Conservation (phyloP, 164 flowering plant genomes). For the Vitis labrusca region DNA sequence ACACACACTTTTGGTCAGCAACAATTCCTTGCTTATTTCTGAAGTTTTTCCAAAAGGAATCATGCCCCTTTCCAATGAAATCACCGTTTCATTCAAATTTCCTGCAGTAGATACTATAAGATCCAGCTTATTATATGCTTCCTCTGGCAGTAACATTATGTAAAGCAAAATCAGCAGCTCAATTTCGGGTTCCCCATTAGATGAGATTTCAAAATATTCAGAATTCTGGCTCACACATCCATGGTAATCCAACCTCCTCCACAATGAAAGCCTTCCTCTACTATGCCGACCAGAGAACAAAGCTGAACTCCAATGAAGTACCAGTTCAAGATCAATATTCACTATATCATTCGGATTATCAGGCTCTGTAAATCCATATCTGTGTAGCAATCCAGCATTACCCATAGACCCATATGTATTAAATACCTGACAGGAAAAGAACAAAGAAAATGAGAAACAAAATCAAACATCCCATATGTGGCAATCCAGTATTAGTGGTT, state of each 20-base stretch:
- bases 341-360: conserved; percentile 76
- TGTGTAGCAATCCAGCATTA: conserved; percentile 94
- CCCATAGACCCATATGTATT: conserved; percentile 88
- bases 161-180: conserved; percentile 70
- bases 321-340: conserved; percentile 74
- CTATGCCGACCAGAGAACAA: conserved; percentile 53
- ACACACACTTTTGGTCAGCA: conserved; percentile 54
- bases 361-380: conserved; percentile 93
- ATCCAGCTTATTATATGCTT: conserved; percentile 48
- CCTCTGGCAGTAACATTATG: conserved; percentile 60
- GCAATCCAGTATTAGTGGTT: not conserved
- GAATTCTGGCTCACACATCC: conserved; percentile 61
- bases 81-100: conserved; percentile 17
- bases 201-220: conserved; percentile 89
- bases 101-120: conserved; percentile 27
- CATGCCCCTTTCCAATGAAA: conserved; percentile 21
- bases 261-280: conserved; percentile 66
- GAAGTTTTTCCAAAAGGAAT: conserved; percentile 14
- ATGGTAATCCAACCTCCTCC: conserved; percentile 68
- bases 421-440: conserved; percentile 56
- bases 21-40: conserved; percentile 34
- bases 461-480: no score
- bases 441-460: not conserved
- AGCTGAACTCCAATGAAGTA: conserved; percentile 58
- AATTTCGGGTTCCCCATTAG: conserved; percentile 71